Percentiles rank a stretch among this genome's conserved stretches.
Conservation (phyloP, 2,329 filamentous ascomycete species). For the Fusarium sublunatum region DNA sequence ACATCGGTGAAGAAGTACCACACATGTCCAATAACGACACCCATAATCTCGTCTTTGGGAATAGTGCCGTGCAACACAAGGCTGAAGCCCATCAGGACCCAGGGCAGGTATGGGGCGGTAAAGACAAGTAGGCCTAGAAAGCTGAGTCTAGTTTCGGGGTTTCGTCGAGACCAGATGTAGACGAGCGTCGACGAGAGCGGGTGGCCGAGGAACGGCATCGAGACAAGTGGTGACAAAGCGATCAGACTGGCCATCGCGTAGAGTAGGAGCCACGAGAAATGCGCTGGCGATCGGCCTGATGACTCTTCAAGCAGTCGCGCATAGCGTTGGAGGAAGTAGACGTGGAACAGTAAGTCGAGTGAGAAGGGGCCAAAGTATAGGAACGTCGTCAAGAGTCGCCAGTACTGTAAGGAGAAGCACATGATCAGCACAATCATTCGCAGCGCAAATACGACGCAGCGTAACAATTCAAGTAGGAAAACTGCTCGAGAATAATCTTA, state of each 20-base stretch:
- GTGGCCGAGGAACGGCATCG: constrained; percentile 93
- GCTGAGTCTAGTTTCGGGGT: constrained; percentile 89
- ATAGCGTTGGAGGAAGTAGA: constrained; percentile 98
- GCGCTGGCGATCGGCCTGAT: constrained; percentile 88
- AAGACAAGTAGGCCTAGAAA: constrained; percentile 91
- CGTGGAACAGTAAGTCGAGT: constrained; percentile 94
- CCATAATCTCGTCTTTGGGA: constrained; percentile 96
- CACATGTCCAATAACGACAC: constrained; percentile 92
- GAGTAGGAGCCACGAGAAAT: constrained; percentile 93
- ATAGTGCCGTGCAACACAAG: constrained; percentile 89
- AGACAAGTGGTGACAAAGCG: constrained; percentile 84
- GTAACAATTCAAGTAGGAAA: neutral
- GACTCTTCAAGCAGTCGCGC: constrained; percentile 94
- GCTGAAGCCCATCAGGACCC: constrained; percentile 94
- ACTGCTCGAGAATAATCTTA: constrained; percentile 55
- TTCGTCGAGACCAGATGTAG: constrained; percentile 97
- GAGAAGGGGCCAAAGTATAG: constrained; percentile 96
- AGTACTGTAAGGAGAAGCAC: constrained; percentile 74
- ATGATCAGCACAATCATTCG: constrained; percentile 26
- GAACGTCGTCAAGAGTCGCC: constrained; percentile 95
- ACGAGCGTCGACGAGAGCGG: constrained; percentile 92
- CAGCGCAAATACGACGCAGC: neutral
- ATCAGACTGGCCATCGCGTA: constrained; percentile 86
- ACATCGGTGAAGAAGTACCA: constrained; percentile 99
- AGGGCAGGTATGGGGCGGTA: constrained; percentile 92